These are phyloP conservation scores for Hypomontagnella submonticulosa DNA, from an alignment of 495 filamentous ascomycete genomes.

Conservation along the genomic window DNA sequence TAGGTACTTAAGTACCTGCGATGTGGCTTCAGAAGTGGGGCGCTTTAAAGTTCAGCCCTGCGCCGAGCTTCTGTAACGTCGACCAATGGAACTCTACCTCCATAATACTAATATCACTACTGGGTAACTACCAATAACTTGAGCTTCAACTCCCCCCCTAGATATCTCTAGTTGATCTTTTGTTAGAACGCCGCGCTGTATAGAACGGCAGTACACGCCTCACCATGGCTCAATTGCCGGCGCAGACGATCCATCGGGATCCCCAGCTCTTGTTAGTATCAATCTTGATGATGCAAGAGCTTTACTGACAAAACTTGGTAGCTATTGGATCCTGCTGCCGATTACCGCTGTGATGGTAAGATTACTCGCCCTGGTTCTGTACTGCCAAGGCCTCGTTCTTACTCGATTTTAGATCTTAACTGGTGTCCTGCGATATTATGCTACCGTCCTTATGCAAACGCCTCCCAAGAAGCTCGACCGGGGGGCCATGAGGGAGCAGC, in stretches of 20 bases:
- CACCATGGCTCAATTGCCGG: slow-evolving; percentile 84
- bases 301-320: slow-evolving; percentile 50
- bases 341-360: slow-evolving; percentile 96
- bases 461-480: slow-evolving; percentile 84
- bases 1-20: slow-evolving; percentile 17
- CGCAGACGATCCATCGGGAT: slow-evolving; percentile 98
- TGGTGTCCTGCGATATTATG: slow-evolving; percentile 95
- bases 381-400: slow-evolving; percentile 1
- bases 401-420: slow-evolving; percentile 77
- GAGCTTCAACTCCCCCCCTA: slow-evolving; percentile 17
- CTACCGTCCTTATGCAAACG: slow-evolving; percentile 85
- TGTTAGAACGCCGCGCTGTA: not conserved
- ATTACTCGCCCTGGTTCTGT: not conserved
- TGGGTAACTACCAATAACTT: slow-evolving; percentile 7
- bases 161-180: not conserved
- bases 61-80: slow-evolving; percentile 28
- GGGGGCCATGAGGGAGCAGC: slow-evolving; percentile 84
- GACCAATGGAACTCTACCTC: slow-evolving; percentile 4
- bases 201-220: not conserved
- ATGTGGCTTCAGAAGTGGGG: slow-evolving; percentile 34
- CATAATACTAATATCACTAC: slow-evolving; percentile 15
- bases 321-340: slow-evolving; percentile 98
- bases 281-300: not conserved
- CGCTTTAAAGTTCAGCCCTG: slow-evolving; percentile 37
- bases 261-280: slow-evolving; percentile 87